Evolutionary conservation across 768 basidiomycete species (phyloP).

Genomic region (Suillus tomentosus): DNA sequence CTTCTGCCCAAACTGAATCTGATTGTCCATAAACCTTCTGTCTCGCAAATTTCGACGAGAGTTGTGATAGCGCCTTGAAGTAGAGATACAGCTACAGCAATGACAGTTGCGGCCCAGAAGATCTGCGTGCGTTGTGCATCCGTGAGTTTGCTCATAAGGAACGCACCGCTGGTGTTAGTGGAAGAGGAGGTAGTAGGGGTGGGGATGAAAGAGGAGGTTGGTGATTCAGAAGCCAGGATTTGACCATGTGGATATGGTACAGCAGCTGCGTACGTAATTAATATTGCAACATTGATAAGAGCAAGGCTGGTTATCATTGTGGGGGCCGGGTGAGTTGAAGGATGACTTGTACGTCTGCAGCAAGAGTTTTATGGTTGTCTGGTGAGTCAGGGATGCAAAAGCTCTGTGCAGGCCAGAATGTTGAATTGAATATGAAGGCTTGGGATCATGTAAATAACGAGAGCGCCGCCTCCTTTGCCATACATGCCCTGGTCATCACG

Average conservation of each 20-base stretch:
- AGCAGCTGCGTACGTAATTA: constrained; percentile 1
- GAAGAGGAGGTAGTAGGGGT: not conserved
- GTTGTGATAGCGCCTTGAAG: constrained; percentile 2
- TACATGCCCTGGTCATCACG: too few species aligned
- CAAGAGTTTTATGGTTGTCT: not conserved
- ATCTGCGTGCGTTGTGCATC: not conserved
- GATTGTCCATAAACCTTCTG: constrained; percentile 2
- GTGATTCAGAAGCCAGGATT: not conserved
- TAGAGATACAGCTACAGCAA: constrained; percentile 3
- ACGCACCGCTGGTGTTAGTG: not conserved
- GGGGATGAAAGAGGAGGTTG: not conserved
- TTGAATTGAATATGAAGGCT: too few species aligned
- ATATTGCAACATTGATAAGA: not conserved
- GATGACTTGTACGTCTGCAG: not conserved
- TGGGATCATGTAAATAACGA: too few species aligned
- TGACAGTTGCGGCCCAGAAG: constrained; percentile 7
- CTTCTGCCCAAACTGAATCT: not conserved
- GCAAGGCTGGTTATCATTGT: not conserved
- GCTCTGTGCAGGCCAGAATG: too few species aligned
- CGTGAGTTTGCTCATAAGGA: constrained; percentile 4
- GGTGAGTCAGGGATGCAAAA: too few species aligned
- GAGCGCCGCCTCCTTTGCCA: too few species aligned
- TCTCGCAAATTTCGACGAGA: constrained; percentile 6
- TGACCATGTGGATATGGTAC: not conserved
- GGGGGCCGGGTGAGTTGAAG: not conserved